Base-by-base conservation (phyloP, 495 filamentous ascomycete genomes). In the Xylaria flabelliformis region DNA sequence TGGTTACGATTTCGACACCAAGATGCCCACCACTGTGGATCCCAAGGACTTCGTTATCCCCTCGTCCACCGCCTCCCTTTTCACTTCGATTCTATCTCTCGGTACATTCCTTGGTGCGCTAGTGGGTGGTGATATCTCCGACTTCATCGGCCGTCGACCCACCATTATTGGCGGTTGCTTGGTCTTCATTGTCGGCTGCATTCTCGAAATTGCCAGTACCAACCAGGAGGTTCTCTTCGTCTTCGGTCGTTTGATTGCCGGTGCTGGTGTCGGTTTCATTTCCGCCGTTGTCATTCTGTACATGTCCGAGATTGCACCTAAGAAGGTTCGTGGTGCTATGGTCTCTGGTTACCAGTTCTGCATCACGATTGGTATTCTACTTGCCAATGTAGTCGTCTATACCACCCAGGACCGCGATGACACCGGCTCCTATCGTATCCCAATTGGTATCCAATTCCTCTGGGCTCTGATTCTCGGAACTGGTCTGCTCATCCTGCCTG, bases 271-370 rank as follows among this genome's bases (percentile, higher is more conserved):
- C 42, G 90, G 90, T 89, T 76, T 77, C 72, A 79, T 76, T 67
- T 78, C 76, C 36, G 74, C 88, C 61, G 86, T 90, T 78, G 88
- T 91, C 80, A 89, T 91, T 77, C 81, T 92, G 50, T 93, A 92
- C 83, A 91, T 92, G 90, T 89, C 88, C 34, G 91, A 92, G 81
- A 85, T 87, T 69, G 84, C 86, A 10, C 90, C 90, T 32, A 88
- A 87, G 80, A 88, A 87, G 75, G 87, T 92, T 61, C 88, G 91
- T 76, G 91, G 91, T 79, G 88, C 89, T 32, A 85, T 93, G 59
- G 91, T 93, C 44, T 87, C 88, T 2, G 89, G 88, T 29, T 92
- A 92, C 82, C 90, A 91, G 77, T 92, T 92, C 82, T 90, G 88
- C 78, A 87, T 92, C 78, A 93, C 91, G 56, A 88, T 92, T 67